These are phyloP conservation scores for Delphinella strobiligena DNA, from an alignment of 2,329 filamentous ascomycete genomes.

Conservation along the genomic window DNA sequence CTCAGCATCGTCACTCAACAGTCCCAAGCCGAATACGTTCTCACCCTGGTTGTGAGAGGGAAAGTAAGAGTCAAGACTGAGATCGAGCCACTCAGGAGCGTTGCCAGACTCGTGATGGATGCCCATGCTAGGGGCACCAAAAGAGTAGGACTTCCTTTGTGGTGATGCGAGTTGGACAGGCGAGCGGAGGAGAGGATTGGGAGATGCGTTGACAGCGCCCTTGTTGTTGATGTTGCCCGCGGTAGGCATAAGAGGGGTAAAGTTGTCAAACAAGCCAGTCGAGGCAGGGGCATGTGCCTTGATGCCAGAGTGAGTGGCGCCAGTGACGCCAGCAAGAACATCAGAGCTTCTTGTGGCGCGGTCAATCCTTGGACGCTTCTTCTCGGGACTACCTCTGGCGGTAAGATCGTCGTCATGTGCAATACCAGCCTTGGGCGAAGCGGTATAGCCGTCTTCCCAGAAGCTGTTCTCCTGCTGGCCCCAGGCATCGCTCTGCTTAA, in stretches of 20 bases:
- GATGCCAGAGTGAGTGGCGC: conserved; percentile 28
- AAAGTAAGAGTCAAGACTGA: conserved; percentile 13
- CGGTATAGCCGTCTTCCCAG: neutral
- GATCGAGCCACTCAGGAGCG: conserved; percentile 12
- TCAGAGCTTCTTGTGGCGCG: conserved; percentile 50
- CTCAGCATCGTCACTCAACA: conserved; percentile 47
- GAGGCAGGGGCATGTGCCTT: conserved; percentile 14
- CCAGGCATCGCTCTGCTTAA: neutral
- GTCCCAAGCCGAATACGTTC: conserved; percentile 42
- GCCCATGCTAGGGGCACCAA: conserved; percentile 7
- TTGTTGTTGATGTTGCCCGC: neutral
- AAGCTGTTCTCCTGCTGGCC: neutral
- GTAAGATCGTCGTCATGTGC: conserved; percentile 29
- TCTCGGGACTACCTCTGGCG: conserved; percentile 52
- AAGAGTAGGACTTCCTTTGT: conserved; percentile 15
- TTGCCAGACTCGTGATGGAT: conserved; percentile 4
- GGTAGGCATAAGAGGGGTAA: conserved; percentile 19
- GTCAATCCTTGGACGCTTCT: conserved; percentile 52
- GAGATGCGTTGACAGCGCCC: neutral
- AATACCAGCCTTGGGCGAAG: neutral
- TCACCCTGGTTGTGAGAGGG: conserved; percentile 25
- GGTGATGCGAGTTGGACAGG: conserved; percentile 20
- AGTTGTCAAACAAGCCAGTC: conserved; percentile 16
- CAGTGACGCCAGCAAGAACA: conserved; percentile 49
- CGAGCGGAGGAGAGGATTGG: conserved; percentile 11